Percentiles rank a stretch among this genome's conserved stretches.
These are phyloP conservation scores for Apiospora koreana DNA, from an alignment of 2,329 filamentous ascomycete genomes.

Conservation along the genomic window DNA sequence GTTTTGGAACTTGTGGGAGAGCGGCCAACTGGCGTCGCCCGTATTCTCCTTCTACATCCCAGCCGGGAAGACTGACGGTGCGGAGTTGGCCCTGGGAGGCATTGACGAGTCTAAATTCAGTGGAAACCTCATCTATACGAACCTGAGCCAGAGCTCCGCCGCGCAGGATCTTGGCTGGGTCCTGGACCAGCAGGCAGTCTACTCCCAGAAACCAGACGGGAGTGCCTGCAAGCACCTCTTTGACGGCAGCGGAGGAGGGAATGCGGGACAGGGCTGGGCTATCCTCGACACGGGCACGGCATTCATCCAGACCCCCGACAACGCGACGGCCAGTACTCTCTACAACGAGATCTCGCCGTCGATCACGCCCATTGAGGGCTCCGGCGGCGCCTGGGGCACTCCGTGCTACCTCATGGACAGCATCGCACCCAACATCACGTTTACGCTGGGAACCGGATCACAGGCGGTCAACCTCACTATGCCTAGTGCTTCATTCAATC, in stretches of 20 bases:
- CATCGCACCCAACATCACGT: constrained; percentile 29
- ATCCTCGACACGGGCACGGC: constrained; percentile 27
- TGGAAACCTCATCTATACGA: constrained; percentile 27
- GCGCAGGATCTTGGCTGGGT: constrained; percentile 22
- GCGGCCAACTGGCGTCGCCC: constrained; percentile 25
- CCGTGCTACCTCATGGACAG: constrained; percentile 31
- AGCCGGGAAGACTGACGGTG: constrained; percentile 21
- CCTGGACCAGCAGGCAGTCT: constrained; percentile 24
- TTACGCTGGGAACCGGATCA: constrained; percentile 28
- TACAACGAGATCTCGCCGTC: constrained; percentile 32
- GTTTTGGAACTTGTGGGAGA: constrained; percentile 31
- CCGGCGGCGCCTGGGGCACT: constrained; percentile 35
- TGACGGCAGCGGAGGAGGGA: constrained; percentile 24
- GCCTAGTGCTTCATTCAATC: constrained; percentile 31
- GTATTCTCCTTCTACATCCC: constrained; percentile 32
- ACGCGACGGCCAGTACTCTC: constrained; percentile 14
- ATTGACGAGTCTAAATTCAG: constrained; percentile 30
- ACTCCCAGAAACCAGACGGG: constrained; percentile 20
- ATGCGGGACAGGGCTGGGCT: no score
- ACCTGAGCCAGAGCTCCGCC: constrained; percentile 23
- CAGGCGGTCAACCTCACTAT: constrained; percentile 24
- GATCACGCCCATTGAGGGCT: constrained; percentile 31
- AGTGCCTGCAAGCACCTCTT: constrained; percentile 23
- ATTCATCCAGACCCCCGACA: no score
- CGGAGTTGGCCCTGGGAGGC: constrained; percentile 36